Base-by-base conservation (phyloP, 1,284 basidiomycete species). In the Rhodotorula mucilaginosa region DNA sequence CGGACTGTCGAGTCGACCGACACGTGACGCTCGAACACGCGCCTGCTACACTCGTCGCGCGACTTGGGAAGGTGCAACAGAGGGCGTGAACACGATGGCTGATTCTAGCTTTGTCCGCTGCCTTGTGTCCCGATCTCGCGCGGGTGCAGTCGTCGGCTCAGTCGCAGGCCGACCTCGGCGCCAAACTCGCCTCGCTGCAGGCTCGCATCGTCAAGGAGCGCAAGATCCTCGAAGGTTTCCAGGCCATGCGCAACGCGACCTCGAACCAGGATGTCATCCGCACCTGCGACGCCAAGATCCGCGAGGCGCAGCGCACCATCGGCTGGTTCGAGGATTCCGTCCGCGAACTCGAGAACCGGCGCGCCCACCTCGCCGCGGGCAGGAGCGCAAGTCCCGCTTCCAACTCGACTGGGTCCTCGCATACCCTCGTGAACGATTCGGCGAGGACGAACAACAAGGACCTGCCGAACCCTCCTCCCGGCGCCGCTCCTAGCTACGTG, bases 121-220 rank as follows among this genome's bases (percentile, higher is more conserved):
- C 34, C 34, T 34, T 34, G 34, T 26, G 26, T 44, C 39, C 39
- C 39, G 10, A 44, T 44, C 39, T 44, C 12, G 39, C 39, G 39
- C 39, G 39, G 39, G 39, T 1, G 39, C 39, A 44, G 39, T 44
- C 39, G 10, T 26, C 26, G 54, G 54, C n/a, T 26, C 23, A 31
- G 16, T 16, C 54, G 54, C 54, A n/a, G 49, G 46, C 61, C 64
- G 69, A 68, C 51, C 21, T 64, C 31, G 44, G 26, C n/a, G 31
- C 57, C 65, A 94, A 94, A 87, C 93, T 96, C 81, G 88, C 90
- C 82, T 92, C 94, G 83, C 88, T 95, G 79, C 88, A 90, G 83
- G 89, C 88, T 82, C 90, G 91, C 82, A 95, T 96, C 82, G 87
- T 90, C 83, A 93, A 90, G 63, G 92, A 96, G 84, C 90, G 90